Evolutionary conservation across 2,329 filamentous ascomycete genomes (phyloP), one percentile per base, ranked within the genome.

Genomic region (Parascedosporium putredinis): DNA sequence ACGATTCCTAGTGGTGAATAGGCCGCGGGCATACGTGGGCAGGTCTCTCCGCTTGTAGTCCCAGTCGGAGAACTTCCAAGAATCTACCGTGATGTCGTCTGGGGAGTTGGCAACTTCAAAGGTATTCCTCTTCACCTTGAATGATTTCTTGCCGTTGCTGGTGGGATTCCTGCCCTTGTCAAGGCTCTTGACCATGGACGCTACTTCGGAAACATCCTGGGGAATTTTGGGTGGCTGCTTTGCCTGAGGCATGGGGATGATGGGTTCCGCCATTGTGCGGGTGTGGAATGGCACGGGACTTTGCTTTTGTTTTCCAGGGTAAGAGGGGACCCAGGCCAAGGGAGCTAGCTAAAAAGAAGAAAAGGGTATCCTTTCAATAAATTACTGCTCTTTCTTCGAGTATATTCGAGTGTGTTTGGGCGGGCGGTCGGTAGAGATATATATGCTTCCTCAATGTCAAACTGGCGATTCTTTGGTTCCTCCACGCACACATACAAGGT

Each of bases 41-140:
- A 98, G 76, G 56, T 88, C 78, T 14, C 70, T 69, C 57, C 84
- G 84, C 71, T 97, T 97, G 76, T 97, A 98, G 60, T 97, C 91
- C 84, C 85, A 95, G 57, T 98, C 93, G 58, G 86, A 82, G 67
- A 97, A 84, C 56, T 85, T 84, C 93, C 93, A 98, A 2, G 91
- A 96, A 62, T 93, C 81, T 51, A 97, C 87, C 5, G 70, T 72
- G 55, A 88, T 78, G 23, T 78, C 73, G 51, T 81, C 73, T 20
- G 76, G 73, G 5, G 83, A 87, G 14, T 69, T 68, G 38, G 71
- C 67, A 18, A 97, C 78, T 2, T 72, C 58, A 62, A 88, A 98
- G 3, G 78, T 85, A n/a, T 78, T 81, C 70, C 89, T 94, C 66
- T 84, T 93, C 68, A 84, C 84, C 16, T 78, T 83, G 62, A 88